Evolutionary conservation across 805 yeast genomes (phyloP).

Genomic region (Suhomyces sp.): DNA sequence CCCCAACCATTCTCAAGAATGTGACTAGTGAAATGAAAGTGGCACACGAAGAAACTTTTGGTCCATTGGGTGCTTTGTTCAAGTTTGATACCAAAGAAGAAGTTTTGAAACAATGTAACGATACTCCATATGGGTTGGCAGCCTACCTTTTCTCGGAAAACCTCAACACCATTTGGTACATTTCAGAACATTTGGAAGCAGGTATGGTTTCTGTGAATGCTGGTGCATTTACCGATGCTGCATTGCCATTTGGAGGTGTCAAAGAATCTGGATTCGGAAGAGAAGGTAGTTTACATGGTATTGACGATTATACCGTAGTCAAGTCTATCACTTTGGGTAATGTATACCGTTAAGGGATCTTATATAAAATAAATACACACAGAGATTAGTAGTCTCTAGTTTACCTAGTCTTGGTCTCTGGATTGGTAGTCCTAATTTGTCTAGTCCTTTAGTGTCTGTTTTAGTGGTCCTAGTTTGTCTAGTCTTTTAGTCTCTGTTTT

Average conservation of each 20-base stretch:
- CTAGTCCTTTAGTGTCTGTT: too few species aligned
- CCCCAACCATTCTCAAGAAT: constrained; percentile 53
- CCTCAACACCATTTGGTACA: constrained; percentile 47
- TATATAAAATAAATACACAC: too few species aligned
- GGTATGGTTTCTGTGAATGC: constrained; percentile 67
- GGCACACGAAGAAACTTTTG: constrained; percentile 59
- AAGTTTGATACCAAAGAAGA: constrained; percentile 54
- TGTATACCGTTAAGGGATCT: constrained; percentile 16
- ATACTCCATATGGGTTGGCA: constrained; percentile 56
- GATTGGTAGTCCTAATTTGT: too few species aligned
- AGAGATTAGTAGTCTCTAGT: too few species aligned
- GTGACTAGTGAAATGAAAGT: constrained; percentile 52
- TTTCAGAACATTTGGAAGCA: constrained; percentile 56
- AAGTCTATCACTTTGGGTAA: constrained; percentile 53
- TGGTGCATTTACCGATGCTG: constrained; percentile 53
- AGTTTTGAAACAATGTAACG: constrained; percentile 53
- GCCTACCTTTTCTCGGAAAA: constrained; percentile 56
- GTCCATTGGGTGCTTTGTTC: constrained; percentile 59
- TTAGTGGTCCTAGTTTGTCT: too few species aligned
- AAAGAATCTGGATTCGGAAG: constrained; percentile 69
- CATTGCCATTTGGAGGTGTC: constrained; percentile 61
- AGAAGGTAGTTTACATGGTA: constrained; percentile 62
- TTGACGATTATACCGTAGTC: constrained; percentile 57
- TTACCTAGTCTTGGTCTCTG: too few species aligned
- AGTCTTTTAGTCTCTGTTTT: too few species aligned